A percentile compares a stretch with the other conserved stretches of the same genome.
Conservation (phyloP, 163 green algal species). For the Scenedesmus sp. region DNA sequence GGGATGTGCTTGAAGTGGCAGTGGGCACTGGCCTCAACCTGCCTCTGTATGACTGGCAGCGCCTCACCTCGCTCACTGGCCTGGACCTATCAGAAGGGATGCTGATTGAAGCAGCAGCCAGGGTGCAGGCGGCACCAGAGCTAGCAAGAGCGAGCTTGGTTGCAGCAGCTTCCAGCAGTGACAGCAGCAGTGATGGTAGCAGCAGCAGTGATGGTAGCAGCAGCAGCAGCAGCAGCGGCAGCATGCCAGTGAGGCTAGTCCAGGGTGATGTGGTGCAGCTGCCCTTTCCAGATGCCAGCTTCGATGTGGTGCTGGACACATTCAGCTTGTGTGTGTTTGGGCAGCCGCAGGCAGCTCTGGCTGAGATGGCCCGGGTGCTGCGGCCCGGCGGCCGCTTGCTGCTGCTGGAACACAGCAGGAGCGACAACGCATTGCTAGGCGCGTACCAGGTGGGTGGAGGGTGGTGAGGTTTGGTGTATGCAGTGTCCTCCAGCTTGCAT, state of each 20-base stretch:
- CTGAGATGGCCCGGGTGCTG: slow-evolving; percentile 80
- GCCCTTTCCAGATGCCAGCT: slow-evolving; percentile 70
- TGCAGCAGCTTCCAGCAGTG: slow-evolving; percentile 1
- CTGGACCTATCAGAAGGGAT: slow-evolving; percentile 84
- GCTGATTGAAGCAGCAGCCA: slow-evolving; percentile 71
- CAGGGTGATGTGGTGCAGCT: slow-evolving; percentile 77
- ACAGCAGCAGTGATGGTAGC: neutral
- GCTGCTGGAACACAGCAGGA: slow-evolving; percentile 86
- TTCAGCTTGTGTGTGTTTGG: slow-evolving; percentile 90
- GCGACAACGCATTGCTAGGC: slow-evolving; percentile 69
- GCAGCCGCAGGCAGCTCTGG: slow-evolving; percentile 70
- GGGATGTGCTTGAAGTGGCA: slow-evolving; percentile 81
- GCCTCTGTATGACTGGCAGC: slow-evolving; percentile 66
- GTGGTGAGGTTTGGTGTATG: neutral
- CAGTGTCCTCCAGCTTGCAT: neutral
- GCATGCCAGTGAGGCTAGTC: slow-evolving; percentile 33
- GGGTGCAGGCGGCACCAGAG: neutral
- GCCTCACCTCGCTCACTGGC: slow-evolving; percentile 62
- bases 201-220: neutral
- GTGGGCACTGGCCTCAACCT: slow-evolving; percentile 90
- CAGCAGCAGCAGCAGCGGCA: neutral
- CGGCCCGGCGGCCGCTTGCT: slow-evolving; percentile 72
- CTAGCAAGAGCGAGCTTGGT: neutral
- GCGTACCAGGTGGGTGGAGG: slow-evolving; percentile 76
- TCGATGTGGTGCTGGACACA: slow-evolving; percentile 87